A percentile compares a stretch with the other conserved stretches of the same genome.
Conservation (phyloP, 768 basidiomycete genomes). For the Phlebiopsis gigantea region DNA sequence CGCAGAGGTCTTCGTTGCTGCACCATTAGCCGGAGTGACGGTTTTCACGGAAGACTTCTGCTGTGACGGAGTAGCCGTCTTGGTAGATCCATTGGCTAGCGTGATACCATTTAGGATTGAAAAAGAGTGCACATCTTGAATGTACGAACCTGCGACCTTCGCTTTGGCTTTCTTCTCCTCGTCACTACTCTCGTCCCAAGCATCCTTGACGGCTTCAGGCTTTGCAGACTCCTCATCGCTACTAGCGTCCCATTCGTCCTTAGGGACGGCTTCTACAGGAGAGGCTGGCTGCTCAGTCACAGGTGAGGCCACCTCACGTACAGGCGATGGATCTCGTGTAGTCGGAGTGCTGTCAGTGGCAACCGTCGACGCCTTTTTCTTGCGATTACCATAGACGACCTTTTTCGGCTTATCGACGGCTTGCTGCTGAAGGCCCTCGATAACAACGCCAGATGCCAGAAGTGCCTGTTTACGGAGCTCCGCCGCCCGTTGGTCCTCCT, state of each 20-base stretch:
- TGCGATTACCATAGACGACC: constrained; percentile 77
- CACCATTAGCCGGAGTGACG: constrained; percentile 4
- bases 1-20: constrained; percentile 19
- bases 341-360: constrained; percentile 17
- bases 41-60: not conserved
- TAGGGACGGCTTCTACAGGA: constrained; percentile 23
- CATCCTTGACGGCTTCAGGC: constrained; percentile 27
- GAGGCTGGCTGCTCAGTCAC: constrained; percentile 27
- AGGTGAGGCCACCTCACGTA: constrained; percentile 14
- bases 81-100: constrained; percentile 12
- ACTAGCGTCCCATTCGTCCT: constrained; percentile 50
- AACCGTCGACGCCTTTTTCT: constrained; percentile 49
- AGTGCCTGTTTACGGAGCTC: constrained; percentile 90
- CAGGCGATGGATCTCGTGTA: constrained; percentile 23
- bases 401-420: constrained; percentile 53
- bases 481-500: constrained; percentile 85
- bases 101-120: not conserved
- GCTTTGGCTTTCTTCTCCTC: constrained; percentile 26
- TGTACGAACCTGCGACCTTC: constrained; percentile 3
- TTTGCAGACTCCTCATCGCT: constrained; percentile 35
- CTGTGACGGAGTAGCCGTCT: constrained; percentile 6
- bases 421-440: constrained; percentile 75
- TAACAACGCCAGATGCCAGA: constrained; percentile 80
- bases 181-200: constrained; percentile 69
- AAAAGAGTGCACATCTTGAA: not conserved